Evolutionary conservation across 352 stramenopile genomes (phyloP).

Genomic region (Pythium biforme): DNA sequence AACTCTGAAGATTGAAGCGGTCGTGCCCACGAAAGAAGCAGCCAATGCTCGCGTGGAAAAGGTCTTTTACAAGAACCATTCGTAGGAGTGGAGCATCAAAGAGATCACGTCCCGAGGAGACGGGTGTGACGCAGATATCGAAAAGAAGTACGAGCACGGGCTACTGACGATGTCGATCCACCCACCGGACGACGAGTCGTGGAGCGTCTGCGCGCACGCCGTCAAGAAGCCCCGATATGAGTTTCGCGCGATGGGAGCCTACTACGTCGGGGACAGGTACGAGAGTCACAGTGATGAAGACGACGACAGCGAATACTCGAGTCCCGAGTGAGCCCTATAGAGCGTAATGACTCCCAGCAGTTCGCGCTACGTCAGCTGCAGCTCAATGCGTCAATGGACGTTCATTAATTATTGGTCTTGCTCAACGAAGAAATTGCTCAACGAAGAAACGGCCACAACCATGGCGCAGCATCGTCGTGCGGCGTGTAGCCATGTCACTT

Average conservation of each 20-base stretch:
- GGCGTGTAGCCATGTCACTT: neutral
- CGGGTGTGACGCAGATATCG: neutral
- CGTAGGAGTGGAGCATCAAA: constrained; percentile 10
- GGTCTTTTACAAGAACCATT: constrained; percentile 9
- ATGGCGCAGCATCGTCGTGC: too few species aligned
- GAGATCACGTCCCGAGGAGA: neutral
- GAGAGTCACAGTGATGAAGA: neutral
- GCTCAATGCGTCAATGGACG: too few species aligned
- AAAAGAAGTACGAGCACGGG: neutral
- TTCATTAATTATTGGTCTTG: too few species aligned
- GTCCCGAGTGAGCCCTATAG: neutral
- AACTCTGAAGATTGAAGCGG: neutral
- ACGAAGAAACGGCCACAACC: too few species aligned
- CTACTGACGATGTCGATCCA: constrained; percentile 5
- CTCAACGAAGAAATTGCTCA: too few species aligned
- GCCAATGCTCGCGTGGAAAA: neutral
- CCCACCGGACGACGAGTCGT: constrained; percentile 2
- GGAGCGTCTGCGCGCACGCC: constrained; percentile 5
- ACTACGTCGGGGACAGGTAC: neutral
- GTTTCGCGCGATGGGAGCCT: neutral
- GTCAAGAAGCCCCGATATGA: neutral
- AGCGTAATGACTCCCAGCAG: too few species aligned
- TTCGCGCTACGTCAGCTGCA: neutral
- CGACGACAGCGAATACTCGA: neutral
- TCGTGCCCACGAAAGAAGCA: constrained; percentile 1